These are phyloP conservation scores for Vickermania ingenoplastis DNA, from an alignment of 208 protist genomes.

Conservation along the genomic window DNA sequence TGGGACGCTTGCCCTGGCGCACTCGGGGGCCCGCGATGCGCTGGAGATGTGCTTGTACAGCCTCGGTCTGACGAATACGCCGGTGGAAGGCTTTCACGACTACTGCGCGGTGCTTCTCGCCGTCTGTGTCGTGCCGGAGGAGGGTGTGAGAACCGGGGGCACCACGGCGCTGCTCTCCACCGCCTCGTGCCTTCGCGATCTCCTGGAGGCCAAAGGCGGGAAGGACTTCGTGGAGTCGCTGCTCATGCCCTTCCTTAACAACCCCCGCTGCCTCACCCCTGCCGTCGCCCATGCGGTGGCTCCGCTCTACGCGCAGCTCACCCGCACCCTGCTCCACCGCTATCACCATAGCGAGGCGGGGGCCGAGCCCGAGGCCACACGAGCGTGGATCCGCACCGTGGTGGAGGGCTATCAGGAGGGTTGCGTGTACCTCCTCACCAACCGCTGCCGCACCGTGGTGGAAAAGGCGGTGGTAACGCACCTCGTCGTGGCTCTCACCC, in stretches of 20 bases:
- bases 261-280: constrained; percentile 43
- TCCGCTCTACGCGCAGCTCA: constrained; percentile 31
- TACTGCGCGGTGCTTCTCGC: constrained; percentile 47
- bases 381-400: constrained; percentile 8
- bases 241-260: constrained; percentile 63
- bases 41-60: constrained; percentile 58
- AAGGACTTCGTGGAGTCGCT: constrained; percentile 56
- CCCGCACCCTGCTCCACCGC: constrained; percentile 18
- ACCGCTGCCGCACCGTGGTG: constrained; percentile 46
- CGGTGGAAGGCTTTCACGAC: constrained; percentile 27
- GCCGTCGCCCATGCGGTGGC: constrained; percentile 32
- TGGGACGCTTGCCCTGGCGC: constrained; percentile 28
- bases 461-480: constrained; percentile 69
- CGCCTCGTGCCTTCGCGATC: constrained; percentile 2
- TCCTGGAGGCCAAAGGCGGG: constrained; percentile 17
- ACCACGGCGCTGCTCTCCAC: constrained; percentile 5
- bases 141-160: constrained; percentile 20
- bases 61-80: constrained; percentile 52
- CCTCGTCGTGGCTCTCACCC: constrained; percentile 37
- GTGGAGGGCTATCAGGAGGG: constrained; percentile 27
- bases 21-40: constrained; percentile 23
- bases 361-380: neutral
- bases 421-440: constrained; percentile 29
- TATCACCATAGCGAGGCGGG: too few species aligned
- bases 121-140: constrained; percentile 17